phyloP scores from a whole-genome alignment of 805 yeast species.

The Starmerella apicola region DNA sequence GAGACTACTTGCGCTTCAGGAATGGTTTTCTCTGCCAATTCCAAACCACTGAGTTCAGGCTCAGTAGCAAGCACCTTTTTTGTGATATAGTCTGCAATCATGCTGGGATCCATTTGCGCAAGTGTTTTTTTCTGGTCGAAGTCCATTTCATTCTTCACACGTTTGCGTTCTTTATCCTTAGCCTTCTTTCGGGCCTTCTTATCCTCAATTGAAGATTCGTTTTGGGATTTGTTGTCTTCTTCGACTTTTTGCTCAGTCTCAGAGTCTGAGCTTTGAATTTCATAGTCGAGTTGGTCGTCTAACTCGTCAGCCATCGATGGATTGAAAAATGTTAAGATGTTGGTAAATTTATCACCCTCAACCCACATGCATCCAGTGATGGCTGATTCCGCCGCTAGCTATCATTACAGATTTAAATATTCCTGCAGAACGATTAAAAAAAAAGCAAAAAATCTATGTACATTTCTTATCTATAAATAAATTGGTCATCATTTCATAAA shows the following conservation, averaged over 20 bases:
- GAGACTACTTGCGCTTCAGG: slow-evolving; percentile 48
- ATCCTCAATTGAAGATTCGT: slow-evolving; percentile 18
- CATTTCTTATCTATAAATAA: too few species aligned
- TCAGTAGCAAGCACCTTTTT: slow-evolving; percentile 40
- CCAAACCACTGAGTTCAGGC: slow-evolving; percentile 47
- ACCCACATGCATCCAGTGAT: too few species aligned
- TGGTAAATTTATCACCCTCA: too few species aligned
- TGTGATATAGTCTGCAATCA: slow-evolving; percentile 50
- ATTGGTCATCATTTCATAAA: too few species aligned
- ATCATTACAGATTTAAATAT: too few species aligned
- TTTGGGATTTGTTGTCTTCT: background rate
- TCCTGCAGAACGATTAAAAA: too few species aligned
- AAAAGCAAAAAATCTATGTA: too few species aligned
- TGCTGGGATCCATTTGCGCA: slow-evolving; percentile 43
- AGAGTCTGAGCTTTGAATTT: slow-evolving; percentile 28
- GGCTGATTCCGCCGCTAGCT: too few species aligned
- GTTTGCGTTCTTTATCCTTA: slow-evolving; percentile 16
- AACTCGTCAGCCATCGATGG: slow-evolving; percentile 55
- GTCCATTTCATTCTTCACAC: slow-evolving; percentile 12
- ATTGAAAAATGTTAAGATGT: too few species aligned
- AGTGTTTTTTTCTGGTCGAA: slow-evolving; percentile 43
- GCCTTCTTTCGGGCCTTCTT: slow-evolving; percentile 16
- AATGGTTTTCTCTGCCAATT: slow-evolving; percentile 52
- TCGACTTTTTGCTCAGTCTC: slow-evolving; percentile 14
- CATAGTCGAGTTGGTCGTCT: slow-evolving; percentile 65